phyloP scores from a whole-genome alignment of 1,284 basidiomycete species.

The Tilletia indica region DNA sequence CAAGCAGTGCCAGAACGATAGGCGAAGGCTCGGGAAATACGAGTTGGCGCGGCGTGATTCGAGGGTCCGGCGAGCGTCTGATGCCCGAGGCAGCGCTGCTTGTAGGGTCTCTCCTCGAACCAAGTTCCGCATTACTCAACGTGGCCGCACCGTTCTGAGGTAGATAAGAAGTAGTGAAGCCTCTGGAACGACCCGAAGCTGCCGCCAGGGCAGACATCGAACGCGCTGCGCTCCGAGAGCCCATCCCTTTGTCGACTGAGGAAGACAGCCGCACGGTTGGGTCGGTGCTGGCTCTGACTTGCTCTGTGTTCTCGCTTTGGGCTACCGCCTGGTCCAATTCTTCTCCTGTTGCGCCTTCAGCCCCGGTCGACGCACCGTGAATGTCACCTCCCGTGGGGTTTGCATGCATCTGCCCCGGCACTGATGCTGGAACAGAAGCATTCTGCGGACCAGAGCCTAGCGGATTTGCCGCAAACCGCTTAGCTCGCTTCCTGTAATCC shows the following conservation, averaged over 20 bases:
- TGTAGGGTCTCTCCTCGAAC: not conserved
- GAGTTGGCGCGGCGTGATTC: constrained; percentile 74
- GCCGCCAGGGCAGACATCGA: not conserved
- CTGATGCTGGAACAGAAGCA: no score
- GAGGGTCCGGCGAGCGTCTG: constrained; percentile 62
- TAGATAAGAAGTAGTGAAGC: constrained; percentile 3
- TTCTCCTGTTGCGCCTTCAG: no score
- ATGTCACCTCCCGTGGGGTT: no score
- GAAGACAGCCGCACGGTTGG: not conserved
- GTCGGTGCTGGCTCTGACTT: no score
- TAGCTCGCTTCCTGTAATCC: constrained; percentile 38
- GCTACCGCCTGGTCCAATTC: no score
- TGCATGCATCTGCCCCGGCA: no score
- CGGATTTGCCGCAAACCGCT: constrained; percentile 18
- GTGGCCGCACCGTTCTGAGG: not conserved
- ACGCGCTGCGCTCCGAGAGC: not conserved
- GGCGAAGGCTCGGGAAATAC: constrained; percentile 83
- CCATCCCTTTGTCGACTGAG: not conserved
- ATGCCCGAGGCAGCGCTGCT: constrained; percentile 16
- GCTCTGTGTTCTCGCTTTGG: no score
- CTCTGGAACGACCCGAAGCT: not conserved
- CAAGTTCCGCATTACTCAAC: not conserved
- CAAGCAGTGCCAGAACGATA: constrained; percentile 79
- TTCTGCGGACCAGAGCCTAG: not conserved
- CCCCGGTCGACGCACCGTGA: no score